A percentile compares a stretch with the other conserved stretches of the same genome.
Conservation (phyloP, 176 grass and related monocot genomes). For the Phoenix roebelenii region DNA sequence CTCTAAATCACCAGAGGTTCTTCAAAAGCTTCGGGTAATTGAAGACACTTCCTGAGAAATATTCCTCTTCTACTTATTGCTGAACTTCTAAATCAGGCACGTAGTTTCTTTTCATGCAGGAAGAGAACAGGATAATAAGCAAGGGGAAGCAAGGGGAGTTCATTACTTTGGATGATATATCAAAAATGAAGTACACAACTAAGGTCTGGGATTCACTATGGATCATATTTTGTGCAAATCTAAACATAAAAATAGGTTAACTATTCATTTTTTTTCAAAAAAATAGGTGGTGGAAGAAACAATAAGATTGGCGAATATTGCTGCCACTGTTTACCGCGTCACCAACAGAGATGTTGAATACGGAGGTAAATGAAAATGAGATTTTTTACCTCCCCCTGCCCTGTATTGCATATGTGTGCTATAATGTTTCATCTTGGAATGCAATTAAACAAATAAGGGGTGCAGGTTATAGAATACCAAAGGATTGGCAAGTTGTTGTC, state of each 20-base stretch:
- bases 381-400: no score
- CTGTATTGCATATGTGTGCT: no score
- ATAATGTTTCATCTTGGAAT: no score
- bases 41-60: no score
- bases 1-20: constrained; percentile 14
- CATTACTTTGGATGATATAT: constrained; percentile 20
- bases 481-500: constrained; percentile 30
- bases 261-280: no score
- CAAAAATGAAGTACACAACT: constrained; percentile 22
- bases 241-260: no score
- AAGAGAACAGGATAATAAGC: constrained; percentile 7
- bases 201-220: not conserved
- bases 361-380: not conserved
- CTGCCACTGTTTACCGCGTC: not conserved
- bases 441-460: no score
- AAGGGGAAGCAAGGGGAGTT: constrained; percentile 21
- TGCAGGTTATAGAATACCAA: constrained; percentile 31
- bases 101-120: not conserved
- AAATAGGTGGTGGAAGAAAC: constrained; percentile 23
- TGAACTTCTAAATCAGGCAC: no score
- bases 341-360: constrained; percentile 24
- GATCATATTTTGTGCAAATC: no score
- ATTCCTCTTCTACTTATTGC: no score
- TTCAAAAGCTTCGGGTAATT: constrained; percentile 24
- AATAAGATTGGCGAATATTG: constrained; percentile 9